Conservation (phyloP, 306 rosid genomes). For the Pterocarpus santalinus region DNA sequence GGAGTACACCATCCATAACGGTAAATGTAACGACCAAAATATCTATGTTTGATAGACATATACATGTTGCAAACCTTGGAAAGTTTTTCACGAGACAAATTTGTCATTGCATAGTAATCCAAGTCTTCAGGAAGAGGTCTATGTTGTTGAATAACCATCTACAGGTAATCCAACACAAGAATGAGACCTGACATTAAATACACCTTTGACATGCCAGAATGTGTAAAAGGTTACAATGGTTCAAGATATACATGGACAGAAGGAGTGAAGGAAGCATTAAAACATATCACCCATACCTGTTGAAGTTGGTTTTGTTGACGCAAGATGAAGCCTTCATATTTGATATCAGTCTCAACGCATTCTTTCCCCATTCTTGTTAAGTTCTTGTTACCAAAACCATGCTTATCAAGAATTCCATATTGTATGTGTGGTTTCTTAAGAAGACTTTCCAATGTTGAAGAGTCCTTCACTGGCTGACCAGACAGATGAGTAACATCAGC, state of each 20-base stretch:
- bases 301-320: constrained; percentile 94
- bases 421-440: constrained; percentile 96
- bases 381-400: constrained; percentile 77
- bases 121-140: constrained; percentile 85
- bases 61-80: constrained; percentile 71
- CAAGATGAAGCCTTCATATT: constrained; percentile 93
- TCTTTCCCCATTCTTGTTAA: constrained; percentile 81
- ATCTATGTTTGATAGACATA: constrained; percentile 15
- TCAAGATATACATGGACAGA: too few relatives aligned
- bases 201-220: too few relatives aligned
- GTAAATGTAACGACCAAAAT: background rate
- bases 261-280: too few relatives aligned
- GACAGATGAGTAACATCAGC: constrained; percentile 72
- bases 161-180: constrained; percentile 45
- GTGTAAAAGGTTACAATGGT: too few relatives aligned
- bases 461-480: constrained; percentile 87
- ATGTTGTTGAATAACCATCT: constrained; percentile 93
- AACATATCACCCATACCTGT: constrained; percentile 59
- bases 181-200: constrained; percentile 26
- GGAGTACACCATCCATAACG: background rate
- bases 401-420: constrained; percentile 78
- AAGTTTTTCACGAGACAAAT: constrained; percentile 87
- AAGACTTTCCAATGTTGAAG: constrained; percentile 88
- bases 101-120: constrained; percentile 86
- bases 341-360: constrained; percentile 92